Evolutionary conservation across 2,329 filamentous ascomycete species (phyloP), one percentile per base, ranked within the genome.

Genomic region (Plenodomus tracheiphilus): DNA sequence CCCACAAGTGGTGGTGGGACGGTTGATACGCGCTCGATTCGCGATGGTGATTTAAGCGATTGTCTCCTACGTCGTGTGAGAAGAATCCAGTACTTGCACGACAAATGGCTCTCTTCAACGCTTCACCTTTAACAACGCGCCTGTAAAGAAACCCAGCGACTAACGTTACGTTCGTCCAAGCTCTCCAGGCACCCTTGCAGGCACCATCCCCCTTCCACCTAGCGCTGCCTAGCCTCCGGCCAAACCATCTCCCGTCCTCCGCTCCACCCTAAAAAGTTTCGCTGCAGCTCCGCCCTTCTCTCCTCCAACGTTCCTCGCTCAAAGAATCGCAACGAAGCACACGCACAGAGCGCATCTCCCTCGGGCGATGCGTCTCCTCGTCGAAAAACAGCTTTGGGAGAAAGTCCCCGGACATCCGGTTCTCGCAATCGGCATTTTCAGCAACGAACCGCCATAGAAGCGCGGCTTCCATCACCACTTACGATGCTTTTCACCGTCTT

Each of bases 381-480:
- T 65, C 57, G 5, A 46, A 65, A 76, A 22, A 30, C 39, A 58
- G 92, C 92, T 97, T 97, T 94, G 91, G 93, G 93, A 96, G 93
- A 97, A 97, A 97, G 93, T 97, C 93, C 93, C 93, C 93, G 93
- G 93, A 97, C 92, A 86, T 57, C 78, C 28, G 28, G 82, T 81
- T 63, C 77, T 78, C 32, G 44, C 55, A 58, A 79, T 54, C 78
- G 28, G 73, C 77, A 75, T 83, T 61, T 70, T 92, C 91, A 90
- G 91, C 95, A 96, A 97, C 89, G 91, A 92, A 90, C 91, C 92
- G 92, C 91, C 93, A 96, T 92, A 97, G 86, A 96, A 96, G 92
- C 91, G 91, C 89, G 91, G 91, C 84, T 85, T 82, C 80, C 77
- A 43, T 77, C 77, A 75, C 77, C 75, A 53, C 43, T 39, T 51